These are phyloP conservation scores for Tetratostichococcus sp. DNA, from an alignment of 139 green algal genomes.

Conservation along the genomic window DNA sequence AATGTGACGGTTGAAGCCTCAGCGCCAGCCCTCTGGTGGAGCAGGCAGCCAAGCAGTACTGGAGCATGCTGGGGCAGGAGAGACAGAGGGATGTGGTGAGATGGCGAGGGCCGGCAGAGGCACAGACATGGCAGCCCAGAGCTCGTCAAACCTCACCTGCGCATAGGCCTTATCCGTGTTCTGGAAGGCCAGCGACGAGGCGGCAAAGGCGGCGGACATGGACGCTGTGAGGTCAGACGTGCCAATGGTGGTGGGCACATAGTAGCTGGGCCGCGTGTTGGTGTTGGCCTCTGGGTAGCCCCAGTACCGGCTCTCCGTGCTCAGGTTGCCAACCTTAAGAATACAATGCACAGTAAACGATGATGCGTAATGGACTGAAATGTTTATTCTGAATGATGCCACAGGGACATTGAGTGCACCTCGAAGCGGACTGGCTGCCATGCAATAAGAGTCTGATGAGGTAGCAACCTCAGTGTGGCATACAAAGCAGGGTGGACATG, in stretches of 20 bases:
- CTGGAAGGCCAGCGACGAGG: conserved; percentile 52
- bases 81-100: no score
- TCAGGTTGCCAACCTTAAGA: conserved; percentile 22
- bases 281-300: conserved; percentile 52
- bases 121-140: no score
- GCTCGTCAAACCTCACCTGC: background rate
- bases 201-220: conserved; percentile 59
- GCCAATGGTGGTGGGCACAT: conserved; percentile 14
- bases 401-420: no score
- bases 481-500: no score
- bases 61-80: no score
- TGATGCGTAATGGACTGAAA: background rate
- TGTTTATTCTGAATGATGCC: no score
- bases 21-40: no score
- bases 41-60: no score
- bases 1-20: no score
- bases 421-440: no score
- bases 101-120: background rate
- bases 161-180: conserved; percentile 37
- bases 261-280: conserved; percentile 12
- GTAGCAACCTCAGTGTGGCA: no score
- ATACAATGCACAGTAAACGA: background rate
- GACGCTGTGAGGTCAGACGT: conserved; percentile 47
- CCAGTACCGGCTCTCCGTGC: conserved; percentile 36
- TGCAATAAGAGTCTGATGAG: no score